Conservation (phyloP, 2,329 filamentous ascomycete species). For the Aspergillus niger region DNA sequence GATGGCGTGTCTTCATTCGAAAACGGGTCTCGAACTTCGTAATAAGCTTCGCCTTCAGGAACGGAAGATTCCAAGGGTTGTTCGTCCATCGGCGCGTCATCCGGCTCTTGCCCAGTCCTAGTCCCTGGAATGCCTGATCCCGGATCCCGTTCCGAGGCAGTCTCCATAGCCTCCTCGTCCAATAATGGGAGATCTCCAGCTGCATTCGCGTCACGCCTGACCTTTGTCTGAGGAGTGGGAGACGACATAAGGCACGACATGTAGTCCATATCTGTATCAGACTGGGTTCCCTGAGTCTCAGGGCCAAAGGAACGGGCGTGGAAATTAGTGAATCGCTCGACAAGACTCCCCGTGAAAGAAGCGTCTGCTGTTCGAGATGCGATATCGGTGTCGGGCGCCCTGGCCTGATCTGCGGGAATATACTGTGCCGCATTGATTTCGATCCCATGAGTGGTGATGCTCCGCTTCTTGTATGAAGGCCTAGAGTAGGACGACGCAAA, state of each 20-base stretch:
- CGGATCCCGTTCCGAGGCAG: neutral
- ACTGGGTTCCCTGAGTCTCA: slow-evolving; percentile 8
- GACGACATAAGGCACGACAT: slow-evolving; percentile 12
- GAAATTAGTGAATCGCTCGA: slow-evolving; percentile 27
- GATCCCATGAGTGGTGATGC: slow-evolving; percentile 36
- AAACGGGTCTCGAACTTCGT: neutral
- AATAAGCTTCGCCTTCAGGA: neutral
- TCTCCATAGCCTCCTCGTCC: neutral
- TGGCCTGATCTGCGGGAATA: slow-evolving; percentile 8
- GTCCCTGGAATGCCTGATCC: neutral
- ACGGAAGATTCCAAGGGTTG: neutral
- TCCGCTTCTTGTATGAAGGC: slow-evolving; percentile 40
- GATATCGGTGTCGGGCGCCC: neutral
- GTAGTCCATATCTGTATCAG: slow-evolving; percentile 18
- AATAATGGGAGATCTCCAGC: neutral
- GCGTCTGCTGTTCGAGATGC: slow-evolving; percentile 5
- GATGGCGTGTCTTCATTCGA: neutral
- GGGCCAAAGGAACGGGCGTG: slow-evolving; percentile 27
- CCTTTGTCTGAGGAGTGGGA: neutral
- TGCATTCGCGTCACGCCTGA: neutral
- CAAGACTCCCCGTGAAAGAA: slow-evolving; percentile 32
- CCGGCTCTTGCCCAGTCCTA: neutral
- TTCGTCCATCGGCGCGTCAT: neutral
- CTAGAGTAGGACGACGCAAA: slow-evolving; percentile 37
- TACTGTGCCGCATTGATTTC: slow-evolving; percentile 32